phyloP scores from a whole-genome alignment of 257 asterid genomes.

The Nyctanthes arbortristis region DNA sequence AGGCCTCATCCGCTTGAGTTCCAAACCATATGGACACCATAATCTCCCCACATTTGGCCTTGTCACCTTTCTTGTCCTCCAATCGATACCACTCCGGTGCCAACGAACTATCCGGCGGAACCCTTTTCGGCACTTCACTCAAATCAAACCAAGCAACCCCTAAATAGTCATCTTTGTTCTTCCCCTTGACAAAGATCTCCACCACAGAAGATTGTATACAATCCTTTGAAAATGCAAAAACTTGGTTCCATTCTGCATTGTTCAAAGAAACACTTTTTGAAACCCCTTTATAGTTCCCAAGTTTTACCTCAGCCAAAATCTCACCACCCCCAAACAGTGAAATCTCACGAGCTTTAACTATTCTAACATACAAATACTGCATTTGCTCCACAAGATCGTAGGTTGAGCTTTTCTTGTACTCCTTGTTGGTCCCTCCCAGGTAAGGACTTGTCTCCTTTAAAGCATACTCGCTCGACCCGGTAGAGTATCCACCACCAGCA shows the following conservation, averaged over 20 bases:
- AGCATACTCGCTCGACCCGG: constrained; percentile 47
- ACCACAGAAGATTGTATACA: constrained; percentile 73
- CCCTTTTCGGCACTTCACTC: constrained; percentile 78
- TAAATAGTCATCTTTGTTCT: constrained; percentile 64
- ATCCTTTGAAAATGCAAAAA: constrained; percentile 85
- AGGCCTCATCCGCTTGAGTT: constrained; percentile 88
- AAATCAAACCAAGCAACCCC: constrained; percentile 87
- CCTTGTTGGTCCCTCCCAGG: constrained; percentile 68
- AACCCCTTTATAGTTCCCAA: constrained; percentile 75
- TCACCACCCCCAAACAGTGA: constrained; percentile 58
- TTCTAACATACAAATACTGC: constrained; percentile 74
- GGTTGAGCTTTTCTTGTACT: constrained; percentile 69
- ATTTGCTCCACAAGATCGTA: constrained; percentile 84
- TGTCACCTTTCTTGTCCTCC: constrained; percentile 82
- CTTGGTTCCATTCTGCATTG: constrained; percentile 72
- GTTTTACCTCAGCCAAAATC: constrained; percentile 76
- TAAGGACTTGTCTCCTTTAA: constrained; percentile 80
- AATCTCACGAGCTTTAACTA: constrained; percentile 65
- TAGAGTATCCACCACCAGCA: constrained; percentile 33
- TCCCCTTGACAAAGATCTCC: constrained; percentile 68
- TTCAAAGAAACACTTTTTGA: constrained; percentile 55
- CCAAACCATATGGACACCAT: constrained; percentile 89
- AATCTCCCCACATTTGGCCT: constrained; percentile 60
- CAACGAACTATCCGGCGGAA: constrained; percentile 74
- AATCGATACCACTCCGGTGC: constrained; percentile 90